These are phyloP conservation scores for Aureobasidium leucospermi DNA, from an alignment of 2,329 filamentous ascomycete species.

Conservation along the genomic window DNA sequence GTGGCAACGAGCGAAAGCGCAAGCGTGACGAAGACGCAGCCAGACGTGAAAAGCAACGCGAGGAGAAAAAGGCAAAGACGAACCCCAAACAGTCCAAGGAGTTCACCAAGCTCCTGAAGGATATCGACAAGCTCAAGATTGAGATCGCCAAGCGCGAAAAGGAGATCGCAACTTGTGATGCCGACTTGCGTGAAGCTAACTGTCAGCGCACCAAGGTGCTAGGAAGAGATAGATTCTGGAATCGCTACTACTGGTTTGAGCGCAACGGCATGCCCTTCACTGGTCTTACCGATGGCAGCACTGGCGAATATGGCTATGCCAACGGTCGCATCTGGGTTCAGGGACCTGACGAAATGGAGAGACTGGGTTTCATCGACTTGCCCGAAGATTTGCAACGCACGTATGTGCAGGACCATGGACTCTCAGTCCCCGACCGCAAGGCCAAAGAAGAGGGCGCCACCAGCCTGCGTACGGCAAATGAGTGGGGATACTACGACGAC, in stretches of 20 bases:
- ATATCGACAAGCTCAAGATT: slow-evolving; percentile 81
- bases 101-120: slow-evolving; percentile 77
- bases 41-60: slow-evolving; percentile 59
- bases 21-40: slow-evolving; percentile 54
- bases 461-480: slow-evolving; percentile 64
- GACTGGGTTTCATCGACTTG: slow-evolving; percentile 78
- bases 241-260: slow-evolving; percentile 98
- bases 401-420: slow-evolving; percentile 69
- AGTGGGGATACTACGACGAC: slow-evolving; percentile 91
- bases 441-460: slow-evolving; percentile 76
- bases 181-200: slow-evolving; percentile 87
- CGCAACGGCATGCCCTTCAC: slow-evolving; percentile 96
- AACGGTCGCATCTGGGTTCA: slow-evolving; percentile 97
- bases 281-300: slow-evolving; percentile 81
- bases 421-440: slow-evolving; percentile 81
- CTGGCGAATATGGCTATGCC: slow-evolving; percentile 77
- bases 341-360: slow-evolving; percentile 83
- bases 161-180: slow-evolving; percentile 77
- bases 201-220: slow-evolving; percentile 83
- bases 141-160: slow-evolving; percentile 75
- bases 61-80: slow-evolving; percentile 54
- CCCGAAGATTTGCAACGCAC: slow-evolving; percentile 62
- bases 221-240: slow-evolving; percentile 95
- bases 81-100: slow-evolving; percentile 64
- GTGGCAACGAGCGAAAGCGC: slow-evolving; percentile 54